Evolutionary conservation across 2,329 filamentous ascomycete species (phyloP), one percentile per base, ranked within the genome.

Genomic region (Trichoderma harzianum): DNA sequence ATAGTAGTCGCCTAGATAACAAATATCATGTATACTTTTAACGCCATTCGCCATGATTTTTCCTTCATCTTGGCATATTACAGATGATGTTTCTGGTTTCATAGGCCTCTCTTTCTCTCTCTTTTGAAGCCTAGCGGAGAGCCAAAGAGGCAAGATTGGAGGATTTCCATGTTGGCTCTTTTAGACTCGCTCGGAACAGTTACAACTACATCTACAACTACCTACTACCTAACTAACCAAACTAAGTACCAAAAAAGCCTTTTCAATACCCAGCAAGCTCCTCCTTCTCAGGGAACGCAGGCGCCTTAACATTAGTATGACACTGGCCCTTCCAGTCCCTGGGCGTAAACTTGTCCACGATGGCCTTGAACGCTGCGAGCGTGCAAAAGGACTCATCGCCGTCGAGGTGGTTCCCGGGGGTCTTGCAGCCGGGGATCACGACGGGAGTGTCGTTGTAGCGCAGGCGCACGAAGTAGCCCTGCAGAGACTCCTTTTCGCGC

Each of bases 351-450:
- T 93, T 94, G 82, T 98, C 95, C 3, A 96, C 94, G 70, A 98
- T 93, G 66, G 89, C 85, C 82, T 98, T 98, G 86, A 99, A 99
- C 0, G 95, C 94, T 71, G 92, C 89, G 77, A 99, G 82, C 0
- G 95, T 98, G 82, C 96, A 99, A 78, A 98, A 95, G 30, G 90
- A 93, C 76, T 94, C 91, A 76, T 98, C 93, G 1, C 94, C 94
- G 1, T 93, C 89, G 3, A 97, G 86, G 82, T 99, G 96, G 73
- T 95, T 97, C 7, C 94, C 93, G 0, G 86, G 82, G 11, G 86
- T 82, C 75, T 87, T 90, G 81, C 96, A 99, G 3, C 93, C 95
- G 0, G 95, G 95, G 21, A 99, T 86, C 16, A 87, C 89, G 78
- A 98, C 89, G 4, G 94, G 88, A 68, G 87, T 86, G 80, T 98